Conservation (phyloP, 805 yeast genomes). For the Suhomyces pyralidae region DNA sequence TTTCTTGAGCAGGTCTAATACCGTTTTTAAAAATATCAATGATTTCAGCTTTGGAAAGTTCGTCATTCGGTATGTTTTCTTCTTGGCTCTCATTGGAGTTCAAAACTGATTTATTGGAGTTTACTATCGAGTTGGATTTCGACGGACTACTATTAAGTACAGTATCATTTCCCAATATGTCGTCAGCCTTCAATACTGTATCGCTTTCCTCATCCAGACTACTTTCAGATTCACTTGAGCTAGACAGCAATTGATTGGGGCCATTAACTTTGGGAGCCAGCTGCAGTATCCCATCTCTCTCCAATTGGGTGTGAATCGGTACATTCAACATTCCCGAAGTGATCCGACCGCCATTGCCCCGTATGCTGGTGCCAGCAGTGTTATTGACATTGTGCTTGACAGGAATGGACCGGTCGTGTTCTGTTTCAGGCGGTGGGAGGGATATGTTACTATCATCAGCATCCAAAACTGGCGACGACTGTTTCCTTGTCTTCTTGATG, state of each 20-base stretch:
- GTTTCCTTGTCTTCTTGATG: not conserved
- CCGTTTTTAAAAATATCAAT: constrained; percentile 20
- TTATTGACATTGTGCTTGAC: constrained; percentile 4
- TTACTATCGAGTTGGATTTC: not conserved
- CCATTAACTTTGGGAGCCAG: not conserved
- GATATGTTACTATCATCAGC: constrained; percentile 22
- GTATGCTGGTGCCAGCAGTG: constrained; percentile 1
- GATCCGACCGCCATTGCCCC: constrained; percentile 20
- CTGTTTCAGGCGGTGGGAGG: constrained; percentile 35
- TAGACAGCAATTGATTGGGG: not conserved
- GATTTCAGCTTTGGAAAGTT: constrained; percentile 17
- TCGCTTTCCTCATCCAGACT: not conserved
- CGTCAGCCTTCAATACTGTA: not conserved
- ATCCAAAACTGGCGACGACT: constrained; percentile 5
- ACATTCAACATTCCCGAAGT: constrained; percentile 42
- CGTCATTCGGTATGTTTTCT: constrained; percentile 3
- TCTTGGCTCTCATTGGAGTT: not conserved
- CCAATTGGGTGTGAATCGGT: constrained; percentile 31
- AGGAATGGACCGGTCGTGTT: constrained; percentile 25
- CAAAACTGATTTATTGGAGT: not conserved
- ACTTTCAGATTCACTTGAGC: not conserved
- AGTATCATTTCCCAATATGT: not conserved
- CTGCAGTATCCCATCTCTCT: constrained; percentile 15
- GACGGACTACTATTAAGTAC: not conserved
- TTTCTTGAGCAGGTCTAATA: not conserved